phyloP scores from a whole-genome alignment of 371 early-diverging fungal genomes.

The Rhizopus delemar region DNA sequence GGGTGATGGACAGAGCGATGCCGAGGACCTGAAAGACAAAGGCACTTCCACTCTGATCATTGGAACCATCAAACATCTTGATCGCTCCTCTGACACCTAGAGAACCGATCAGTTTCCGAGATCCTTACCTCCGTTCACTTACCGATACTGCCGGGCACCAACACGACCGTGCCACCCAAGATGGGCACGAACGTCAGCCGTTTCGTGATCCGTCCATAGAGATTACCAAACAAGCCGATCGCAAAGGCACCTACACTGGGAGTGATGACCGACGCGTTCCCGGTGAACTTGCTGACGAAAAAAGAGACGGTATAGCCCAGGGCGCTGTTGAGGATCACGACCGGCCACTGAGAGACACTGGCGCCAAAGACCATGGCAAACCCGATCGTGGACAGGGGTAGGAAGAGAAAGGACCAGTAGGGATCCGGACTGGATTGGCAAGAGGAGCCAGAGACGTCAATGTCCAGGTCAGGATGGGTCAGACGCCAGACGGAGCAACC shows the following conservation, averaged over 20 bases:
- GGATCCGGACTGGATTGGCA: slow-evolving; percentile 33
- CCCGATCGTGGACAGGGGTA: slow-evolving; percentile 29
- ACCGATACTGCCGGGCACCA: slow-evolving; percentile 45
- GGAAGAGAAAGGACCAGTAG: slow-evolving; percentile 35
- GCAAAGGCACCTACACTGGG: slow-evolving; percentile 44
- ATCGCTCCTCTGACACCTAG: slow-evolving; percentile 41
- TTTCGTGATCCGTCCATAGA: slow-evolving; percentile 34
- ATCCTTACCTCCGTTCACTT: background rate
- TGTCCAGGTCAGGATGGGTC: slow-evolving; percentile 18
- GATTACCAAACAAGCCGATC: slow-evolving; percentile 34
- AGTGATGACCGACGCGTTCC: slow-evolving; percentile 25
- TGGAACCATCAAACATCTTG: slow-evolving; percentile 38
- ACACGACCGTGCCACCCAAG: slow-evolving; percentile 39
- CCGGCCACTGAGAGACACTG: slow-evolving; percentile 21
- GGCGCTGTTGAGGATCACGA: slow-evolving; percentile 30
- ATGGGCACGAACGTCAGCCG: slow-evolving; percentile 37
- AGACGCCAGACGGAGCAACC: slow-evolving; percentile 51
- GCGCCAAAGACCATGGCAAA: slow-evolving; percentile 39
- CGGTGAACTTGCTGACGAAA: slow-evolving; percentile 29
- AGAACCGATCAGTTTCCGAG: background rate
- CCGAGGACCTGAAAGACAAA: slow-evolving; percentile 42
- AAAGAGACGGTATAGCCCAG: slow-evolving; percentile 34
- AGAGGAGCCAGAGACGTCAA: slow-evolving; percentile 11
- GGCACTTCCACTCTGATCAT: slow-evolving; percentile 13
- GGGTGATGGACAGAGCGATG: slow-evolving; percentile 37